Evolutionary conservation across 2,329 filamentous ascomycete species (phyloP), one percentile per base, ranked within the genome.

Genomic region (Alternaria brassicicola): DNA sequence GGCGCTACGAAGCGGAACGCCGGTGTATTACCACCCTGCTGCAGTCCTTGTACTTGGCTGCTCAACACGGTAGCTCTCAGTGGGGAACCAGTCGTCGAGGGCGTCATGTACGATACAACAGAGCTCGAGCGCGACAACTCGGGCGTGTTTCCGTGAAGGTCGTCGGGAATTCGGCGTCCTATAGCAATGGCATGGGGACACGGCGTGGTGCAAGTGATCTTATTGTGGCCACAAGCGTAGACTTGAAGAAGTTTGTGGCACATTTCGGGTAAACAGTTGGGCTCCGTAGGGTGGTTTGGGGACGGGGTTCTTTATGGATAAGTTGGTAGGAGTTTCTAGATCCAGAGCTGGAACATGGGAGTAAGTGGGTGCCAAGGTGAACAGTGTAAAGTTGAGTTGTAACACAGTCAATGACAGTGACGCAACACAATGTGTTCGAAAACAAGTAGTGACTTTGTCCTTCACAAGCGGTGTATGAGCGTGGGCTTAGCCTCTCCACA

Each of bases 211-310:
- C 66, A 73, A 51, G 73, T 62, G 7, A 48, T 48, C 26, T 69
- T 71, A 10, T 46, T 54, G 66, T 71, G 66, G 25, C 58, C 51
- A 57, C 74, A 76, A 52, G 62, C 62, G 57, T 68, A 70, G 46
- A 64, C 39, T 57, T 75, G 68, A 50, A 69, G 15, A 25, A 73
- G 65, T 30, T 66, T 64, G 30, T 67, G 53, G 56, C 72, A 75
- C 72, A 72, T 74, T 47, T 17, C 19, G 21, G 23, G 21, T 25
- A 19, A 12, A 26, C 3, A 15, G 15, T 5, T 10, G 15, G 15
- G 23, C 25, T 19, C 15, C 38, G 31, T 38, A 12, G 28, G n/a
- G 9, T 13, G 4, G 21, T n/a, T 49, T 26, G 10, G 28, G 10
- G n/a, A n/a, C n/a, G n/a, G n/a, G n/a, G n/a, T 23, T 46, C 9